phyloP scores from a whole-genome alignment of 352 stramenopile genomes.

The Phytophthora cajani region DNA sequence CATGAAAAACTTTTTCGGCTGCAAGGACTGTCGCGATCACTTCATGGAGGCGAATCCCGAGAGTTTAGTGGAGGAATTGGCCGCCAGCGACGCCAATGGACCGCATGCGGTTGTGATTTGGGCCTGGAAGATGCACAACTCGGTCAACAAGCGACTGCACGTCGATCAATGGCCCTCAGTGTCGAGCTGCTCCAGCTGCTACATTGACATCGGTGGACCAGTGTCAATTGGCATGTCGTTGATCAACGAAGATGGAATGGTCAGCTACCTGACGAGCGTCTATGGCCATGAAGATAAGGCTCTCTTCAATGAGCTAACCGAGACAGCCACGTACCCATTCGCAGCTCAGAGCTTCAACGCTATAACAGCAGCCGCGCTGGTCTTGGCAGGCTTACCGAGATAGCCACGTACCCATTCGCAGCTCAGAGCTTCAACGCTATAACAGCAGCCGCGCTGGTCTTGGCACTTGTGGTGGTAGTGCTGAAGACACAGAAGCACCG shows the following conservation, averaged over 20 bases:
- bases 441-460: neutral
- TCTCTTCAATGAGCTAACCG: too few species aligned
- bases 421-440: neutral
- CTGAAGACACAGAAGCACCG: neutral
- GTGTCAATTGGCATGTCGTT: slow-evolving; percentile 33
- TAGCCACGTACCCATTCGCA: too few species aligned
- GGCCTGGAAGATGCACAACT: slow-evolving; percentile 83
- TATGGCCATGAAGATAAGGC: slow-evolving; percentile 15
- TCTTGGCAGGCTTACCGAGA: too few species aligned
- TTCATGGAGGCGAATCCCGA: slow-evolving; percentile 69
- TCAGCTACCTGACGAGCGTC: slow-evolving; percentile 20
- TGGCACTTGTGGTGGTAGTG: neutral
- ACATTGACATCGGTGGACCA: slow-evolving; percentile 34
- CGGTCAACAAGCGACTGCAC: slow-evolving; percentile 71
- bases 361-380: neutral
- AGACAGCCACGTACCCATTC: too few species aligned
- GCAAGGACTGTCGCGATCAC: slow-evolving; percentile 67
- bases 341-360: neutral
- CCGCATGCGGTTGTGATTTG: slow-evolving; percentile 58
- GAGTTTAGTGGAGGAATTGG: slow-evolving; percentile 46
- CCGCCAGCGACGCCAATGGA: slow-evolving; percentile 42
- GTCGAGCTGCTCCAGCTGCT: slow-evolving; percentile 51
- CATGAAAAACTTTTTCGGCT: slow-evolving; percentile 76
- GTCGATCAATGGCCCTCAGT: slow-evolving; percentile 60
- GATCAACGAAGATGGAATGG: slow-evolving; percentile 34